Base-by-base conservation (phyloP, 352 stramenopile species). In the Pythium dissotocum region DNA sequence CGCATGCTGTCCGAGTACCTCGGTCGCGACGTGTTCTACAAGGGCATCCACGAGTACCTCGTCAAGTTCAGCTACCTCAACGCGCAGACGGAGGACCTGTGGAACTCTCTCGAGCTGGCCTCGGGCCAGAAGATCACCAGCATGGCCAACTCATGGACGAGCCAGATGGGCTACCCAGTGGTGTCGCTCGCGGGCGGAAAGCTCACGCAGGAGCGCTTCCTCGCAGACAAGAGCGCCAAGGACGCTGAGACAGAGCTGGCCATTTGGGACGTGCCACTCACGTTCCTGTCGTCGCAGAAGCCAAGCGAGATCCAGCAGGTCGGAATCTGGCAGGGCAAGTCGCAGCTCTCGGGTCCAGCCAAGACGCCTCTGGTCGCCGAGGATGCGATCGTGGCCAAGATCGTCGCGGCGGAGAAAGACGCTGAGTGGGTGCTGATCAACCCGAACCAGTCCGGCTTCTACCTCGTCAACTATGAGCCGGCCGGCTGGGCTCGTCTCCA, bases 361-460 rank as follows among this genome's bases (percentile, higher is more conserved):
- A 48, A 76, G 38, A 63, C 66, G 24, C 70, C 70, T 8, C 8
- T 88, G 54, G 33, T 71, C 16, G 83, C 93, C 38, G 83, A 94
- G 52, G 79, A 75, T 28, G 74, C 90, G 9, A 83, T 97, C 73
- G 70, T 82, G 24, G 69, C 85, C 24, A 79, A 79, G 38, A 66
- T 97, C 12, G 24, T 54, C 0, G 44, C 66, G 13, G 13, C 42
- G 16, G 51, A 33, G 10, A 66, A 62, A 18, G 72, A 79, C 6
- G 77, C 69, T 16, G 82, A 78, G 42, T 99, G 94, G 93, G 83
- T 99, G 56, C 98, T 99, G 73, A 73, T 99, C 33, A 99, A 99
- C 79, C 88, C 93, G 8, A 86, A 90, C 55, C 97, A 99, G 71
- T 89, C 98, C 63, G 95, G 97, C 1, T 97, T 98, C 48, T 98